Base-by-base conservation (phyloP, 2,329 filamentous ascomycete genomes). In the Pochonia chlamydosporia region DNA sequence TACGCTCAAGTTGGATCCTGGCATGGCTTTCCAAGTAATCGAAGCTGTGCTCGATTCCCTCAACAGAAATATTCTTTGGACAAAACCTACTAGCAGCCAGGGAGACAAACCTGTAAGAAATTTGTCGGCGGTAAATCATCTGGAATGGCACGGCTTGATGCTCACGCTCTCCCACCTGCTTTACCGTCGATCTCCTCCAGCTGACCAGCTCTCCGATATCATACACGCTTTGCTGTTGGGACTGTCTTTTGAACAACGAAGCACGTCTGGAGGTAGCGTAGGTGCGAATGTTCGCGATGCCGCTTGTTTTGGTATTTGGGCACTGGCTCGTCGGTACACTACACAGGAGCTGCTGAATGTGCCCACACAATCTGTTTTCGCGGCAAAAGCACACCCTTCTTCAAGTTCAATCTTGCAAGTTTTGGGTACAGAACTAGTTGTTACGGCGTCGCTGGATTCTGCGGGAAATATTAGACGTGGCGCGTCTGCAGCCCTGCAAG, bases 281-380 rank as follows among this genome's bases (percentile, higher is more conserved):
- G 93, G 93, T 2, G 85, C 88, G 2, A 96, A 95, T 56, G 91
- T 99, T 14, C 82, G 93, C 40, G 93, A 99, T 69, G 92, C 93
- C 11, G 89, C 93, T 3, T 96, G 91, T 63, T 99, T 97, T 63
- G 93, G 93, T 6, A 85, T 97, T 21, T 99, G 93, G 93, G 87
- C 91, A 1, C 65, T 97, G 7, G 89, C 92, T 20, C 79, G 93
- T 47, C 84, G 92, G 46, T 99, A 97, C 58, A 83, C 81, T 1
- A 96, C 90, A 0, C 61, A 72, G 1, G 92, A 97, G 63, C 74
- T 97, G 6, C 72, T 85, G 10, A 72, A 73, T 0, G 77, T 95
- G 1, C 70, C 79, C 1, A 71, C 71, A 2, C 54, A 71, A 55
- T 66, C 74, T 31, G 60, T 77, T 46, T 57, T 67, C 37, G 62